Conservation (phyloP, 345 rosid species). For the Aurinia saxatilis region DNA sequence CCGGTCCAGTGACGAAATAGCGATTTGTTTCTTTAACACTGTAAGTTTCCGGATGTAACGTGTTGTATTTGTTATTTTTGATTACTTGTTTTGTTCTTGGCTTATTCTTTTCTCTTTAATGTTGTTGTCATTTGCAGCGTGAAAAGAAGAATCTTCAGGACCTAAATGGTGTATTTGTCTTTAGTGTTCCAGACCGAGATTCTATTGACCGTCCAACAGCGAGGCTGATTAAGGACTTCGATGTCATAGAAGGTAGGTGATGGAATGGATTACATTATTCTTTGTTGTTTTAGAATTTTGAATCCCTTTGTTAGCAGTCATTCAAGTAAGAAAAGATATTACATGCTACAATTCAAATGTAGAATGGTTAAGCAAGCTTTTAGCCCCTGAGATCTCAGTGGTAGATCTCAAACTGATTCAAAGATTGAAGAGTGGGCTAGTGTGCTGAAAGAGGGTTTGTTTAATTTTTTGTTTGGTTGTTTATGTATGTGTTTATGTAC, state of each 20-base stretch:
- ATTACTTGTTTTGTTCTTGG: not conserved
- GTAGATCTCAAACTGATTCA: not conserved
- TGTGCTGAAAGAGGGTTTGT: not conserved
- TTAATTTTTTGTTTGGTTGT: not conserved
- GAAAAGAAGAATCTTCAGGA: conserved; percentile 91
- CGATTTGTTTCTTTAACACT: conserved; percentile 88
- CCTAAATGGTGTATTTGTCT: conserved; percentile 67
- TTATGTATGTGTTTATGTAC: not conserved
- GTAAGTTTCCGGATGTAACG: conserved; percentile 33
- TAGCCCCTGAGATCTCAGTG: not conserved
- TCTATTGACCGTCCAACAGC: conserved; percentile 81
- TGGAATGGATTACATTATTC: not conserved
- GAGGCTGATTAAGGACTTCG: conserved; percentile 74
- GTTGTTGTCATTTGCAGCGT: conserved; percentile 50
- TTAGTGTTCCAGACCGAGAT: conserved; percentile 70
- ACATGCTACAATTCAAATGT: not conserved
- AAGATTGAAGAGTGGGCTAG: not conserved
- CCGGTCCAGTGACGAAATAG: conserved; percentile 75
- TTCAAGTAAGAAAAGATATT: not conserved
- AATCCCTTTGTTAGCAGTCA: not conserved
- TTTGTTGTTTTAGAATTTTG: not conserved
- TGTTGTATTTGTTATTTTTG: not conserved
- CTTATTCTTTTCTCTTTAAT: not conserved
- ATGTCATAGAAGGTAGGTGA: conserved; percentile 63
- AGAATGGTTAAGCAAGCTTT: not conserved